phyloP scores from a whole-genome alignment of 768 basidiomycete genomes.

The Suillus clintonianus region DNA sequence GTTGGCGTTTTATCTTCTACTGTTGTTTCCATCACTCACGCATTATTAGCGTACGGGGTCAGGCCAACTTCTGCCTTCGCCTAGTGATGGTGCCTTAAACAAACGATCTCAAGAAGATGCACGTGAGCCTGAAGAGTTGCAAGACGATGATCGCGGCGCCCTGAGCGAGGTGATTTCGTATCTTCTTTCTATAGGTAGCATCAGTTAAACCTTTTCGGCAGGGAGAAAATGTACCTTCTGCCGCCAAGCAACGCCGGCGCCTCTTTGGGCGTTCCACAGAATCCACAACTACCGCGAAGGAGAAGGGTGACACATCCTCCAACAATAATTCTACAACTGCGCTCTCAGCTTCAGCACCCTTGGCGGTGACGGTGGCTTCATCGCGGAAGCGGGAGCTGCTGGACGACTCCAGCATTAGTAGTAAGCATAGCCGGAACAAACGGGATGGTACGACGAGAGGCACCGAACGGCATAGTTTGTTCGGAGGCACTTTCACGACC shows the following conservation, averaged over 20 bases:
- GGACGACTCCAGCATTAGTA: constrained; percentile 24
- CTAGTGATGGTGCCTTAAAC: constrained; percentile 61
- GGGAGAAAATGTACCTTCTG: constrained; percentile 49
- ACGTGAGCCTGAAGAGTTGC: constrained; percentile 28
- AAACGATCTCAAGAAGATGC: constrained; percentile 37
- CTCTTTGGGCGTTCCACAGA: constrained; percentile 62
- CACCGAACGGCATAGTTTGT: constrained; percentile 77
- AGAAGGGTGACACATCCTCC: constrained; percentile 32
- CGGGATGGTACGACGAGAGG: constrained; percentile 48
- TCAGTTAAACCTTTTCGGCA: constrained; percentile 23
- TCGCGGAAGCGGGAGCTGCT: constrained; percentile 20
- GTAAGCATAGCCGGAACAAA: constrained; percentile 46
- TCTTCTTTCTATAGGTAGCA: constrained; percentile 6
- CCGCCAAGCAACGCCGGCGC: constrained; percentile 47
- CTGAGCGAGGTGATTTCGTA: constrained; percentile 66
- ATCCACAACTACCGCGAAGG: constrained; percentile 32
- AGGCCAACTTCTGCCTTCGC: constrained; percentile 53
- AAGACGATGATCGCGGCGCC: constrained; percentile 54
- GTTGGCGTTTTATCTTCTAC: background rate
- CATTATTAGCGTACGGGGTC: constrained; percentile 46
- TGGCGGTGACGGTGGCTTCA: constrained; percentile 17
- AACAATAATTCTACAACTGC: constrained; percentile 28
- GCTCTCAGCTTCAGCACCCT: constrained; percentile 21
- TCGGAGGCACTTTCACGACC: constrained; percentile 65
- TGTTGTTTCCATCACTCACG: background rate